Conservation (phyloP, 1,284 basidiomycete genomes). For the Pascua sp. region DNA sequence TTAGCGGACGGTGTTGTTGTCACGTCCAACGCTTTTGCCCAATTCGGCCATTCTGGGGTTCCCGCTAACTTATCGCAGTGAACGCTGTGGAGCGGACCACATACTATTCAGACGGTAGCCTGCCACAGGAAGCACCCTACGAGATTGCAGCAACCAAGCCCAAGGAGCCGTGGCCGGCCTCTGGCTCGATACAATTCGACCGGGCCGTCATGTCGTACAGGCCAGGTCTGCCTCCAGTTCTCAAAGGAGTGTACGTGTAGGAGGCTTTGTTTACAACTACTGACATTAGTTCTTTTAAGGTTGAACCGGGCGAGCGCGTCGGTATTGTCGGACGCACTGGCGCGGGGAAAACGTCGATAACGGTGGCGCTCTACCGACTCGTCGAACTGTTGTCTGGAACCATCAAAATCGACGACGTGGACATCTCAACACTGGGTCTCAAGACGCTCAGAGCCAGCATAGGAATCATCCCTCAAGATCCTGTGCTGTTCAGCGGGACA, state of each 20-base stretch:
- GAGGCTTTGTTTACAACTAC: neutral
- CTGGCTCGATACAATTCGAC: constrained; percentile 39
- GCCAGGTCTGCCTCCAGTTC: constrained; percentile 50
- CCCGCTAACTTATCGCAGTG: neutral
- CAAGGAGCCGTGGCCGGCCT: constrained; percentile 45
- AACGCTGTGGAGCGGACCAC: constrained; percentile 68
- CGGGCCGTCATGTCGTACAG: constrained; percentile 51
- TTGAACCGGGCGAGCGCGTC: constrained; percentile 45
- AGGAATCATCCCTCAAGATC: constrained; percentile 60
- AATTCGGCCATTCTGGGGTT: neutral
- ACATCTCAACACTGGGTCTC: constrained; percentile 51
- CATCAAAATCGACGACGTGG: constrained; percentile 53
- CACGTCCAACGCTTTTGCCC: too few relatives aligned
- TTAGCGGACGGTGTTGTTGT: too few relatives aligned
- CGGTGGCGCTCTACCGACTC: constrained; percentile 53
- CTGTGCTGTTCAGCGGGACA: constrained; percentile 54
- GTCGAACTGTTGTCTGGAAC: constrained; percentile 45
- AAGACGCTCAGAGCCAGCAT: constrained; percentile 41
- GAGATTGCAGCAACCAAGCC: constrained; percentile 59
- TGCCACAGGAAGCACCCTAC: constrained; percentile 63
- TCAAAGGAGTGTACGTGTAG: constrained; percentile 31
- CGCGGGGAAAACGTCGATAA: constrained; percentile 49
- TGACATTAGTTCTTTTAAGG: neutral
- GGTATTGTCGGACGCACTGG: constrained; percentile 52
- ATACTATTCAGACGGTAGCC: constrained; percentile 57